These are phyloP conservation scores for Colletotrichum aenigma DNA, from an alignment of 2,329 filamentous ascomycete species.

Conservation along the genomic window DNA sequence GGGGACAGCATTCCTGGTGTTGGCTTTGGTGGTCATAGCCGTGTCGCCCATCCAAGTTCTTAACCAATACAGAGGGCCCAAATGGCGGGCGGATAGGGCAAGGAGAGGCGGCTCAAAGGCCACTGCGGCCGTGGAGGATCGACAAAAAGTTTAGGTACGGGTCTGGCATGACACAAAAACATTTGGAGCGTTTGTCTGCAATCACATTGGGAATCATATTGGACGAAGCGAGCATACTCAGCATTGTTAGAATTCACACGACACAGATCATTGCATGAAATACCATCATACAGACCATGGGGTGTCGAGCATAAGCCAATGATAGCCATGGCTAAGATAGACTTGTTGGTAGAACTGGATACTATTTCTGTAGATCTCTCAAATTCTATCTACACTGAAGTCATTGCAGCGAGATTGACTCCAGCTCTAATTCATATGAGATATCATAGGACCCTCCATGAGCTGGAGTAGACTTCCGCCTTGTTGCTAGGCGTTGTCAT, in stretches of 20 bases:
- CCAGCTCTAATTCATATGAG: not conserved
- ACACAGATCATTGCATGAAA: not conserved
- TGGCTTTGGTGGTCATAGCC: slow-evolving; percentile 5
- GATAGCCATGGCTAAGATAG: not conserved
- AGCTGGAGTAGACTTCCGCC: not conserved
- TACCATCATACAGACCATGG: not conserved
- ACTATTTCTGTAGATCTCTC: not conserved
- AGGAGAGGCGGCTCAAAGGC: not conserved
- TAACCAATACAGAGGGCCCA: slow-evolving; percentile 15
- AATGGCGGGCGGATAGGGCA: slow-evolving; percentile 13
- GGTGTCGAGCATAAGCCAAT: not conserved
- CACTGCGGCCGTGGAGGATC: not conserved
- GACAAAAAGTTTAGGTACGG: not conserved
- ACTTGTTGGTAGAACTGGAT: not conserved
- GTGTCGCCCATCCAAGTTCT: slow-evolving; percentile 13
- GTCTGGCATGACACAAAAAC: not conserved
- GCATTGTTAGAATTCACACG: not conserved
- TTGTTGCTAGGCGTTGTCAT: not conserved
- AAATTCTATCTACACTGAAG: not conserved
- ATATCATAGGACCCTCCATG: not conserved
- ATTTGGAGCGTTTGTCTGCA: not conserved
- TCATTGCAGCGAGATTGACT: not conserved
- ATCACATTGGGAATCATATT: not conserved
- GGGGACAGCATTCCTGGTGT: not conserved
- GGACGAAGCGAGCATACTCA: not conserved